These are phyloP conservation scores for Fusarium odoratissimum DNA, from an alignment of 2,329 filamentous ascomycete species.

Conservation along the genomic window DNA sequence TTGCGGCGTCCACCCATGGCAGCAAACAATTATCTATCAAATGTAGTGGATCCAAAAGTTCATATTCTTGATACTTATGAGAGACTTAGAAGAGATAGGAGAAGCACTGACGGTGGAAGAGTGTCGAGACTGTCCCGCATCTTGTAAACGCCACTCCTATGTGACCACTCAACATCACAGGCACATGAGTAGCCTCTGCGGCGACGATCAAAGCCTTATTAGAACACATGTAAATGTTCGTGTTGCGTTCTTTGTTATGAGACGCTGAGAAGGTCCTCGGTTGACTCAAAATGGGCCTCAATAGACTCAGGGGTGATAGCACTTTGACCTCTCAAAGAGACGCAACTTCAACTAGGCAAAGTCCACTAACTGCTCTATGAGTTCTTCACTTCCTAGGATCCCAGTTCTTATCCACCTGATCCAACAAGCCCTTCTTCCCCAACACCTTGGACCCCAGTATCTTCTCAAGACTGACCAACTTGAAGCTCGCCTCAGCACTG, in stretches of 20 bases:
- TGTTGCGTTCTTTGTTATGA: background rate
- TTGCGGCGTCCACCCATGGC: background rate
- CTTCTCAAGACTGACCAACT: slow-evolving; percentile 58
- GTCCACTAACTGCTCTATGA: background rate
- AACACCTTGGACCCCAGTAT: slow-evolving; percentile 50
- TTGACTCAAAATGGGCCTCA: slow-evolving; percentile 7
- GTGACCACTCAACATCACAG: background rate
- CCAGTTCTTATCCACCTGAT: slow-evolving; percentile 54
- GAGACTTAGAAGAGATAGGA: background rate
- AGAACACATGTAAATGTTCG: rapidly evolving
- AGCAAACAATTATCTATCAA: background rate
- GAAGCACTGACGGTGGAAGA: background rate
- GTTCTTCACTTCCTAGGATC: slow-evolving; percentile 49
- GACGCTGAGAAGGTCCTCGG: background rate
- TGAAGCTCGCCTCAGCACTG: slow-evolving; percentile 61
- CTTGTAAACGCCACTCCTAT: background rate
- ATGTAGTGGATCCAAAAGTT: background rate
- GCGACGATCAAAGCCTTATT: background rate
- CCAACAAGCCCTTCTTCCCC: slow-evolving; percentile 45
- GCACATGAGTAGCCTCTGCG: slow-evolving; percentile 11
- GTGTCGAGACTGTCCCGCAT: background rate
- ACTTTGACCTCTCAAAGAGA: background rate
- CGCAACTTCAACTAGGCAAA: background rate
- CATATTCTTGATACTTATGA: background rate
- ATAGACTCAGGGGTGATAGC: slow-evolving; percentile 7